Conservation (phyloP, 805 yeast genomes). For the Cyberlindnera mississippiensis region DNA sequence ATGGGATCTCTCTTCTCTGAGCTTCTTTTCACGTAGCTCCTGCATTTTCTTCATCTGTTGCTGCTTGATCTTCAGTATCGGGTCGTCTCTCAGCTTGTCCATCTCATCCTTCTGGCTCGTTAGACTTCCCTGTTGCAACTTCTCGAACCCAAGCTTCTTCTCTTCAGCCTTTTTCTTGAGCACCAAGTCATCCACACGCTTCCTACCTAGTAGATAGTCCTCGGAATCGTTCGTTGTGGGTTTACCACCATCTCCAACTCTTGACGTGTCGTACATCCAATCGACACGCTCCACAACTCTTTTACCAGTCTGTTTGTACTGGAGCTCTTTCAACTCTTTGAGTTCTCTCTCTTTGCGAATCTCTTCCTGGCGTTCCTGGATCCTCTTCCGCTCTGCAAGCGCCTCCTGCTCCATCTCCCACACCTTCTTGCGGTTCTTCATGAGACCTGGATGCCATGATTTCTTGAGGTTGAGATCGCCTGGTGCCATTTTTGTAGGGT, state of each 20-base stretch:
- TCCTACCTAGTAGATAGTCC: constrained; percentile 51
- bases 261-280: constrained; percentile 82
- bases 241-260: constrained; percentile 27
- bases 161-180: constrained; percentile 19
- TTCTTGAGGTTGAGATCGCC: constrained; percentile 87
- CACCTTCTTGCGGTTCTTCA: constrained; percentile 80
- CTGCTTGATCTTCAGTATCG: constrained; percentile 18
- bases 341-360: constrained; percentile 57
- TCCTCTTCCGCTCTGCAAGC: constrained; percentile 61
- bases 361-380: constrained; percentile 61
- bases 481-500: no score
- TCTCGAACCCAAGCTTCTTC: constrained; percentile 27
- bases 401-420: constrained; percentile 81
- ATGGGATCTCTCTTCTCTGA: constrained; percentile 2
- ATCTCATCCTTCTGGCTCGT: constrained; percentile 37
- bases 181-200: constrained; percentile 39
- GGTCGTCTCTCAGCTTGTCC: constrained; percentile 35
- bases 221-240: constrained; percentile 35
- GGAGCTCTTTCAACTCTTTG: constrained; percentile 48
- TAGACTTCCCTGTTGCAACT: constrained; percentile 1
- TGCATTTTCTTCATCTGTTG: constrained; percentile 22
- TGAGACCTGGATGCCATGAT: constrained; percentile 92
- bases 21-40: constrained; percentile 21
- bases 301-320: constrained; percentile 38
- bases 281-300: constrained; percentile 47